These are phyloP conservation scores for Saccharomycopsis malanga DNA, from an alignment of 805 yeast genomes.

Conservation along the genomic window DNA sequence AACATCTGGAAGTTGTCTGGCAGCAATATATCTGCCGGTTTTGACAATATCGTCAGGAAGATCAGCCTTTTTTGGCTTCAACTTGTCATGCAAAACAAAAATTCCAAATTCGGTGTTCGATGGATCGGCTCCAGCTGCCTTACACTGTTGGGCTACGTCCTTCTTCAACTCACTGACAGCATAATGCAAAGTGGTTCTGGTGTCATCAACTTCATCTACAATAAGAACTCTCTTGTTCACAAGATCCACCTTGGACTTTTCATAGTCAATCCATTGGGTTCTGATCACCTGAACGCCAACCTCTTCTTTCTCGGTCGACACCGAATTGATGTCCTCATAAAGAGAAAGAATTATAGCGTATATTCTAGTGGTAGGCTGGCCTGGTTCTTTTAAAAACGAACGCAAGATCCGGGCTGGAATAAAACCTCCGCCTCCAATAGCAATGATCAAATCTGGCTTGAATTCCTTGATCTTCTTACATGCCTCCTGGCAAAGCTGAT, in stretches of 20 bases:
- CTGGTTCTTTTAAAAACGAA: conserved; percentile 83
- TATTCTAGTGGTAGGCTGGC: conserved; percentile 82
- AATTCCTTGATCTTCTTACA: conserved; percentile 59
- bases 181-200: conserved; percentile 76
- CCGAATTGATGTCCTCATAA: conserved; percentile 72
- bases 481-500: conserved; percentile 59
- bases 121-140: conserved; percentile 43
- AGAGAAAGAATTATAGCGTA: conserved; percentile 92
- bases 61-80: conserved; percentile 64
- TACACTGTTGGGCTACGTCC: conserved; percentile 59
- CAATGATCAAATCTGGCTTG: conserved; percentile 85
- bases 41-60: conserved; percentile 58
- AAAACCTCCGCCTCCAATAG: conserved; percentile 97
- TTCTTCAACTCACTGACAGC: conserved; percentile 68
- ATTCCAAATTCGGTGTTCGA: conserved; percentile 61
- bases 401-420: conserved; percentile 96
- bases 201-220: conserved; percentile 82
- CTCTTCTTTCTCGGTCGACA: conserved; percentile 47
- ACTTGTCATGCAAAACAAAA: conserved; percentile 72
- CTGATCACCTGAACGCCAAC: conserved; percentile 66
- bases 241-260: conserved; percentile 42
- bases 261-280: conserved; percentile 79
- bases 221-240: conserved; percentile 66
- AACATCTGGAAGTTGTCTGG: conserved; percentile 65
- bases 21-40: conserved; percentile 60